phyloP scores from a whole-genome alignment of 2,329 filamentous ascomycete species.

The Trichoderma cornu-damae region DNA sequence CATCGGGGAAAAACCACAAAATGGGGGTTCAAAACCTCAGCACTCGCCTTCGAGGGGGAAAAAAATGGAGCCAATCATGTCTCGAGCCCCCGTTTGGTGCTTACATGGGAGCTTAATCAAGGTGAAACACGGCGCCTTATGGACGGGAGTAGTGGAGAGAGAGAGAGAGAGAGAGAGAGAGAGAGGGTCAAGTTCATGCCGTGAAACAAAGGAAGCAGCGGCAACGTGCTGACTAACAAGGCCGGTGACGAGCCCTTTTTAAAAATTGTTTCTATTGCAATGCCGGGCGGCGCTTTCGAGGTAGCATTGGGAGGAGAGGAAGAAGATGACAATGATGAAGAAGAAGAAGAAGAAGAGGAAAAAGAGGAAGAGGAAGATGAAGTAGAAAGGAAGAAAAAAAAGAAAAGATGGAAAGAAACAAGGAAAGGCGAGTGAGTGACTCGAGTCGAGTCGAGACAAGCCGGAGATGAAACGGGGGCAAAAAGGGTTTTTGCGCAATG shows the following conservation, averaged over 20 bases:
- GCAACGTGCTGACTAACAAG: constrained; percentile 13
- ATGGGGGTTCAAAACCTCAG: not conserved
- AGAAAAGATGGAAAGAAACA: not conserved
- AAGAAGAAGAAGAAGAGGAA: too few species aligned
- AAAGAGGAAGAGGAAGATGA: too few species aligned
- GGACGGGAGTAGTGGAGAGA: constrained; percentile 2
- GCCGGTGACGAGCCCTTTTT: too few species aligned
- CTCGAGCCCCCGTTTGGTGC: constrained; percentile 4
- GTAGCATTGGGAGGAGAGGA: too few species aligned
- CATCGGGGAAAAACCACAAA: too few species aligned
- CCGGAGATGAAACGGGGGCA: too few species aligned
- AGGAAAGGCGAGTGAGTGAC: not conserved
- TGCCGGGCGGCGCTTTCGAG: too few species aligned
- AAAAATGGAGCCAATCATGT: not conserved
- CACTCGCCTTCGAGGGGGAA: not conserved
- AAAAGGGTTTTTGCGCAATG: too few species aligned
- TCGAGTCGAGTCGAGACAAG: too few species aligned
- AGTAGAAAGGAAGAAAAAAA: not conserved
- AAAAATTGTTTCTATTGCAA: too few species aligned
- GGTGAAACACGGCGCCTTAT: constrained; percentile 17
- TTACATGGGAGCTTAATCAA: constrained; percentile 17
- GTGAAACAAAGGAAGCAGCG: constrained; percentile 5
- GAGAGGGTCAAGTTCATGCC: constrained; percentile 5
- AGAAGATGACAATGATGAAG: too few species aligned
- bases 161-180: too few species aligned